phyloP scores from a whole-genome alignment of 2,329 filamentous ascomycete species.

The Cladosporium sphaerospermum region DNA sequence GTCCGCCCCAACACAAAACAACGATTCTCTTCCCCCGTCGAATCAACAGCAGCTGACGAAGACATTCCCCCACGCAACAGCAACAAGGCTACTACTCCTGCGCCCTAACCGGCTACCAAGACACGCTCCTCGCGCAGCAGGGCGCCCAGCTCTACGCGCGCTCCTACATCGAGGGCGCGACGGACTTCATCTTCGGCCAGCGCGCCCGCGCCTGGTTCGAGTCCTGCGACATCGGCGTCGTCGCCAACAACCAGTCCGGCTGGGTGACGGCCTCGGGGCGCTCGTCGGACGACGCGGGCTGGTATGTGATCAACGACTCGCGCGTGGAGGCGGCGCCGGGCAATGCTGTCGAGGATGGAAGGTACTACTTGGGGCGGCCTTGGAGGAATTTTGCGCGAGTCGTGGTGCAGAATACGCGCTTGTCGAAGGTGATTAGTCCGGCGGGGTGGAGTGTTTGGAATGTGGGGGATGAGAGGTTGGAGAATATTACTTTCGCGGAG shows the following conservation, averaged over 20 bases:
- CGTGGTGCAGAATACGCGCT: conserved; percentile 44
- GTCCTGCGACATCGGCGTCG: conserved; percentile 42
- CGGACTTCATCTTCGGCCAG: conserved; percentile 57
- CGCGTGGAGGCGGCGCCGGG: conserved; percentile 39
- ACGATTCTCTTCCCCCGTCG: too few species aligned
- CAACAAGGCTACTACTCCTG: conserved; percentile 54
- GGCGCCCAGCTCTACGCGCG: conserved; percentile 53
- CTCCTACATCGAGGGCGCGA: conserved; percentile 51
- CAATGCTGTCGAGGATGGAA: conserved; percentile 33
- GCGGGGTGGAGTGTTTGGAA: conserved; percentile 56
- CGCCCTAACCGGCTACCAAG: conserved; percentile 51
- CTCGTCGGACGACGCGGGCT: conserved; percentile 33
- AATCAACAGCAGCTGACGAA: too few species aligned
- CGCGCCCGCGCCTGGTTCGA: conserved; percentile 48
- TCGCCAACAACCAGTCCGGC: conserved; percentile 24
- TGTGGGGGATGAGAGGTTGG: conserved; percentile 42
- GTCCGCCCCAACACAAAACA: too few species aligned
- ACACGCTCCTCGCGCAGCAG: conserved; percentile 46
- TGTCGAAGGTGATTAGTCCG: conserved; percentile 52
- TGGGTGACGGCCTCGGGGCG: conserved; percentile 40
- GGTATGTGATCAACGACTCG: conserved; percentile 53
- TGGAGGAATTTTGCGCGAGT: conserved; percentile 49
- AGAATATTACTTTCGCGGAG: conserved; percentile 52
- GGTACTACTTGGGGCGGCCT: conserved; percentile 48
- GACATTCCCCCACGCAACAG: conserved; percentile 15